A percentile compares a stretch with the other conserved stretches of the same genome.
phyloP scores from a whole-genome alignment of 495 filamentous ascomycete species.

The Podospora fimiseda region DNA sequence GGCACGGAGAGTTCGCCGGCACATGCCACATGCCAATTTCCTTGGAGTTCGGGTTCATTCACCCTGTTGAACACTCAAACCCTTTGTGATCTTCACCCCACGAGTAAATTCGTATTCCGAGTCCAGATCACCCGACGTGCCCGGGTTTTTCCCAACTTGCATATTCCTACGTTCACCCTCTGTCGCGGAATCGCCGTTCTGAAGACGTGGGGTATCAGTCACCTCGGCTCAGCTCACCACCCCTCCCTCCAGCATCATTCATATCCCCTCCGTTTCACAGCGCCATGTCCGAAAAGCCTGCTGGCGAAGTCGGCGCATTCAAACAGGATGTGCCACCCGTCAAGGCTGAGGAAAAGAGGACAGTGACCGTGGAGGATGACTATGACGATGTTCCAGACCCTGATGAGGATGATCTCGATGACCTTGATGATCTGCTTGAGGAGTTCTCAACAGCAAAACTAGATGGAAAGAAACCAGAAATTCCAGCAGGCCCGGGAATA shows the following conservation, averaged over 20 bases:
- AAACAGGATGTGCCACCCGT: background rate
- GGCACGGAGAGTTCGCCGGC: background rate
- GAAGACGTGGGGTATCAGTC: background rate
- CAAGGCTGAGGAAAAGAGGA: slow-evolving; percentile 14
- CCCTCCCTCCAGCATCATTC: background rate
- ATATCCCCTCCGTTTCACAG: background rate
- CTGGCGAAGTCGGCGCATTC: background rate
- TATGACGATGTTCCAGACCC: slow-evolving; percentile 60
- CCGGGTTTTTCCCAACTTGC: background rate
- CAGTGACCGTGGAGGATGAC: slow-evolving; percentile 21
- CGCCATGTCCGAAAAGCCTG: background rate
- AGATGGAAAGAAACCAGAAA: slow-evolving; percentile 40
- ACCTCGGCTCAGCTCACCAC: background rate
- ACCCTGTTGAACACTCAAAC: too few species aligned
- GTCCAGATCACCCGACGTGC: background rate
- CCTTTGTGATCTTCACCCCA: background rate
- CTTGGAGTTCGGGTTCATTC: background rate
- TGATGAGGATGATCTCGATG: slow-evolving; percentile 83
- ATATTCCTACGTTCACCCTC: background rate
- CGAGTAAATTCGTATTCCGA: background rate
- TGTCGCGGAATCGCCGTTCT: too few species aligned
- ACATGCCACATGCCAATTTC: background rate
- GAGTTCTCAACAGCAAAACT: slow-evolving; percentile 63
- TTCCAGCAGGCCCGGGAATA: slow-evolving; percentile 33
- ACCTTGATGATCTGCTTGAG: slow-evolving; percentile 89